A percentile compares a stretch with the other conserved stretches of the same genome.
Conservation (phyloP, 2,329 filamentous ascomycete species). For the Acephala macrosclerotiorum region DNA sequence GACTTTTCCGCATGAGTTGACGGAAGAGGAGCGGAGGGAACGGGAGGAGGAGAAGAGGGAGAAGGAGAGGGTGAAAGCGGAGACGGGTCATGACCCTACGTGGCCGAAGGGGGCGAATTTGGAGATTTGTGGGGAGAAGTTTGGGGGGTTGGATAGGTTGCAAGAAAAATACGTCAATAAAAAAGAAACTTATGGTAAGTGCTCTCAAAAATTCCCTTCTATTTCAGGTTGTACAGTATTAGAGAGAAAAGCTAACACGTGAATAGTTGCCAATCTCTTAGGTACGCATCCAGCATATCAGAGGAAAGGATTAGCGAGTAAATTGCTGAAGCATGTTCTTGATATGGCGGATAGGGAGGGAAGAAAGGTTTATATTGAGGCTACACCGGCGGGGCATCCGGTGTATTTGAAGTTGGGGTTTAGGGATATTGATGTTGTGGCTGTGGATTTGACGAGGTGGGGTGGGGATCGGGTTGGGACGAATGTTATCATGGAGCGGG, state of each 20-base stretch:
- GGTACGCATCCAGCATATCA: conserved; percentile 46
- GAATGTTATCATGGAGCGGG: conserved; percentile 41
- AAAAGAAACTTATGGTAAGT: conserved; percentile 46
- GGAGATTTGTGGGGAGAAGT: conserved; percentile 42
- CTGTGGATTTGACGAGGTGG: conserved; percentile 40
- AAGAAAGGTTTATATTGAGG: conserved; percentile 48
- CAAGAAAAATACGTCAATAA: conserved; percentile 43
- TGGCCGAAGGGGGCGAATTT: conserved; percentile 44
- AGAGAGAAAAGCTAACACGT: conserved; percentile 8
- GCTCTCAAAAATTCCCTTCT: neutral
- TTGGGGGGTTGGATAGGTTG: conserved; percentile 38
- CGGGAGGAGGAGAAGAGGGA: conserved; percentile 12
- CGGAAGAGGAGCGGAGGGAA: conserved; percentile 24
- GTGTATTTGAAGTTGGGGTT: conserved; percentile 51
- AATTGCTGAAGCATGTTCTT: conserved; percentile 47
- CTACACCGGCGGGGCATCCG: conserved; percentile 46
- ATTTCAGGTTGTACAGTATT: no score
- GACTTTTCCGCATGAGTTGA: conserved; percentile 44
- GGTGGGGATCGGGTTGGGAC: conserved; percentile 33
- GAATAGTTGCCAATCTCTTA: conserved; percentile 47
- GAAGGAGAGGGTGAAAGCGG: conserved; percentile 11
- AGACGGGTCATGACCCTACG: conserved; percentile 23
- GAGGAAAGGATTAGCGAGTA: conserved; percentile 46
- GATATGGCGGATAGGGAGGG: conserved; percentile 46
- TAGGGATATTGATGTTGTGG: conserved; percentile 42